These are phyloP conservation scores for Lactifluus rugatus DNA, from an alignment of 768 basidiomycete genomes.

Conservation along the genomic window DNA sequence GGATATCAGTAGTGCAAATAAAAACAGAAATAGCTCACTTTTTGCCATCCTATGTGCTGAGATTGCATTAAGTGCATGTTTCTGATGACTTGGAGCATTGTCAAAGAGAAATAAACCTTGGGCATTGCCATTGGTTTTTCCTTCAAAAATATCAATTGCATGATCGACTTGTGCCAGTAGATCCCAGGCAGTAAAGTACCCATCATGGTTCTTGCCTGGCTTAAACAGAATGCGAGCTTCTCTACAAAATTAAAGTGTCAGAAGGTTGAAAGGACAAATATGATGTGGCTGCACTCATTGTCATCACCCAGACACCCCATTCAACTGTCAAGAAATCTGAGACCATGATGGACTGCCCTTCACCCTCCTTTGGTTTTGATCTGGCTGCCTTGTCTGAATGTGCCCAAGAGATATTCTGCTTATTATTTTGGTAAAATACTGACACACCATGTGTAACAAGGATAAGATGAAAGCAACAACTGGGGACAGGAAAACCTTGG, in stretches of 20 bases:
- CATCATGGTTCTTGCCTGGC: conserved; percentile 28
- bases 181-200: conserved; percentile 24
- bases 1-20: too few species aligned
- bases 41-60: neutral
- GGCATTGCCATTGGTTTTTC: neutral
- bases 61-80: neutral
- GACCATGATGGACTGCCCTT: too few species aligned
- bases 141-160: neutral
- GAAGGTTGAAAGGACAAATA: neutral
- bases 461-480: too few species aligned
- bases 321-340: conserved; percentile 25
- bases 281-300: conserved; percentile 12
- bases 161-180: neutral
- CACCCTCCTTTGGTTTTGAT: conserved; percentile 26
- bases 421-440: neutral
- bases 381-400: neutral
- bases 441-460: conserved; percentile 7
- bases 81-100: neutral
- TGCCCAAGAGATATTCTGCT: neutral
- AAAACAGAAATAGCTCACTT: neutral
- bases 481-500: too few species aligned
- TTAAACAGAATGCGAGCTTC: conserved; percentile 22
- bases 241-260: neutral
- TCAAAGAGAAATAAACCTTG: too few species aligned
- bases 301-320: conserved; percentile 24